Percentiles rank a stretch among this genome's conserved stretches.
These are phyloP conservation scores for Penicillium pulvis DNA, from an alignment of 495 filamentous ascomycete species.

Conservation along the genomic window DNA sequence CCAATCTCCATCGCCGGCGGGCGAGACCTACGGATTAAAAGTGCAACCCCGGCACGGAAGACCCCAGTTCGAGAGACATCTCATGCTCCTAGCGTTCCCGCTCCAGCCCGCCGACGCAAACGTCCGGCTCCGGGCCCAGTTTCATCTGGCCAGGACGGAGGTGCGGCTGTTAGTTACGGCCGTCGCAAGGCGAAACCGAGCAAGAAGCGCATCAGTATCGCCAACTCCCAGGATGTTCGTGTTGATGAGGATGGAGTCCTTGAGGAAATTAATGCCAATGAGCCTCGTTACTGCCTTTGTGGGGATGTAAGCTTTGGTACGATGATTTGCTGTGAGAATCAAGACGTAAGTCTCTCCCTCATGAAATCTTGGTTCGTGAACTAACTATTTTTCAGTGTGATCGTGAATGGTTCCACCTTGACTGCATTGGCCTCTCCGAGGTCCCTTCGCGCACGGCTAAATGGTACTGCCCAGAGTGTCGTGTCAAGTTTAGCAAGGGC, in stretches of 20 bases:
- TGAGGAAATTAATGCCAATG: conserved; percentile 83
- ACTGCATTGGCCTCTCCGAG: conserved; percentile 78
- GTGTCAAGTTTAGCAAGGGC: conserved; percentile 62
- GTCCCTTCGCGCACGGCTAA: conserved; percentile 77
- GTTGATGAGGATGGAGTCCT: conserved; percentile 51
- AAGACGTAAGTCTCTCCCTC: conserved; percentile 65
- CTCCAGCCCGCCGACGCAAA: conserved; percentile 56
- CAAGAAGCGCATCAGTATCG: conserved; percentile 51
- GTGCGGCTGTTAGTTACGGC: conserved; percentile 73
- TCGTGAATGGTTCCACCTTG: conserved; percentile 91
- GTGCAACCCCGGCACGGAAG: conserved; percentile 49
- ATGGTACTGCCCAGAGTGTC: conserved; percentile 94
- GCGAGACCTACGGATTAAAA: conserved; percentile 50
- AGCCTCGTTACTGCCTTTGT: conserved; percentile 89
- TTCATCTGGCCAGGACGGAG: conserved; percentile 67
- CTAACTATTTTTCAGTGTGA: conserved; percentile 53
- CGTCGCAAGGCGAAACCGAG: conserved; percentile 76
- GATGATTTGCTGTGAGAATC: conserved; percentile 95
- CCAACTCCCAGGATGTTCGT: conserved; percentile 43
- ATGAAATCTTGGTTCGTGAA: conserved; percentile 16
- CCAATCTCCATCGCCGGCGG: conserved; percentile 21
- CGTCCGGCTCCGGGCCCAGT: conserved; percentile 78
- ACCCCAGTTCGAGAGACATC: conserved; percentile 55
- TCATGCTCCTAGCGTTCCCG: conserved; percentile 50
- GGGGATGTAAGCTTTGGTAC: conserved; percentile 88